Percentiles rank a stretch among this genome's conserved stretches.
phyloP scores from a whole-genome alignment of 2,329 filamentous ascomycete species.

The Chaetomium olivaceum region DNA sequence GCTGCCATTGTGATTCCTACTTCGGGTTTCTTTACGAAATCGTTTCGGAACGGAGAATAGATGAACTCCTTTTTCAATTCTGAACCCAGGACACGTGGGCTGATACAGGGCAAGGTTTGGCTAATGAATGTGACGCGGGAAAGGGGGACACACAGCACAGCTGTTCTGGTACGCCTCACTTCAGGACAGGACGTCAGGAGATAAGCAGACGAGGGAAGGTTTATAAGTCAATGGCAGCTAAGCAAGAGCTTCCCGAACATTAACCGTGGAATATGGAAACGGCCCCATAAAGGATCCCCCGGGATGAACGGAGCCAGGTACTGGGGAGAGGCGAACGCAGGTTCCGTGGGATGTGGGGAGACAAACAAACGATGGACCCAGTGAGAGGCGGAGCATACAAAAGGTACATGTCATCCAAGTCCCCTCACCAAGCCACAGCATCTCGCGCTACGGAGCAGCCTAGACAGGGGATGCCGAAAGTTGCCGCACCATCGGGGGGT shows the following conservation, averaged over 20 bases:
- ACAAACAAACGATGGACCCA: conserved; percentile 12
- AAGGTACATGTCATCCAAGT: conserved; percentile 21
- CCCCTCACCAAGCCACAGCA: conserved; percentile 25
- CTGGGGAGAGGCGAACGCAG: conserved; percentile 11
- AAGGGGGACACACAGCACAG: conserved; percentile 21
- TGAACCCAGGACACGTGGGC: not conserved
- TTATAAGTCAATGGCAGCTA: conserved; percentile 24
- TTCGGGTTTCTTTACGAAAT: not conserved
- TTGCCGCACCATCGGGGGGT: conserved; percentile 33
- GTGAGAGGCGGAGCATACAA: conserved; percentile 13
- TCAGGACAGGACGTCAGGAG: conserved; percentile 5
- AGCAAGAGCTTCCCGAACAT: conserved; percentile 31
- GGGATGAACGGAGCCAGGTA: conserved; percentile 18
- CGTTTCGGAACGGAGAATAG: not conserved
- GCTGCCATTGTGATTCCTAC: conserved; percentile 27
- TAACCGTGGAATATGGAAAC: conserved; percentile 34
- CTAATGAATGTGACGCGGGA: conserved; percentile 2
- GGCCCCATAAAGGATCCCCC: conserved; percentile 14
- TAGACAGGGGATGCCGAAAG: conserved; percentile 34
- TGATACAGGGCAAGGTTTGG: not conserved
- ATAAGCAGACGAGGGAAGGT: conserved; percentile 18
- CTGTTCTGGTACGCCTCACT: conserved; percentile 7
- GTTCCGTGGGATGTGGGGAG: conserved; percentile 1
- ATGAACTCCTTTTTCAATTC: not conserved
- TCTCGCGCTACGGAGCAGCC: conserved; percentile 27